A percentile compares a stretch with the other conserved stretches of the same genome.
phyloP scores from a whole-genome alignment of 2,329 filamentous ascomycete species.

The Clathrospora elynae region DNA sequence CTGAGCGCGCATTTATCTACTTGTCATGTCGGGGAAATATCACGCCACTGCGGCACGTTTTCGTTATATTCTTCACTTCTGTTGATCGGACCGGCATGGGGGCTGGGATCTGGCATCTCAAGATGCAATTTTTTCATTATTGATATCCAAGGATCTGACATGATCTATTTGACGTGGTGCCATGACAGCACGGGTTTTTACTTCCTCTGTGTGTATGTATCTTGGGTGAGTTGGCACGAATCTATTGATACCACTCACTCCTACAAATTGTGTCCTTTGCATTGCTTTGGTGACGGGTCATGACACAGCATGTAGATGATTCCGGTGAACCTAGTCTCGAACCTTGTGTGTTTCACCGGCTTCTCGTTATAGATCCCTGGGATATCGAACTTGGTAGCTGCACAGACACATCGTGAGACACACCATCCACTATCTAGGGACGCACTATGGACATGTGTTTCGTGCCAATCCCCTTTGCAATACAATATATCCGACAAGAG shows the following conservation, averaged over 20 bases:
- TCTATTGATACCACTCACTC: constrained; percentile 5
- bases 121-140: constrained; percentile 12
- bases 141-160: constrained; percentile 6
- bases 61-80: constrained; percentile 9
- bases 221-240: constrained; percentile 1
- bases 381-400: background rate
- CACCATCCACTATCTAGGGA: background rate
- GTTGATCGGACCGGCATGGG: constrained; percentile 1
- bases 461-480: background rate
- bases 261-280: background rate
- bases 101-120: constrained; percentile 15
- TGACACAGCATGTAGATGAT: background rate
- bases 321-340: background rate
- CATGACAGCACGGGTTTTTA: constrained; percentile 9
- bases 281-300: background rate
- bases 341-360: background rate
- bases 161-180: constrained; percentile 4
- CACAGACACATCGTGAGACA: constrained; percentile 2
- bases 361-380: background rate
- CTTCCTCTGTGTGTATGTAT: constrained; percentile 12
- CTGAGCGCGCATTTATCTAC: constrained; percentile 2
- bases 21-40: constrained; percentile 6
- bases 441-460: background rate
- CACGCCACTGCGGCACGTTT: constrained; percentile 13
- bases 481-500: background rate